Percentiles rank a stretch among this genome's conserved stretches.
These are phyloP conservation scores for Collybia mongolica DNA, from an alignment of 768 basidiomycete genomes.

Conservation along the genomic window DNA sequence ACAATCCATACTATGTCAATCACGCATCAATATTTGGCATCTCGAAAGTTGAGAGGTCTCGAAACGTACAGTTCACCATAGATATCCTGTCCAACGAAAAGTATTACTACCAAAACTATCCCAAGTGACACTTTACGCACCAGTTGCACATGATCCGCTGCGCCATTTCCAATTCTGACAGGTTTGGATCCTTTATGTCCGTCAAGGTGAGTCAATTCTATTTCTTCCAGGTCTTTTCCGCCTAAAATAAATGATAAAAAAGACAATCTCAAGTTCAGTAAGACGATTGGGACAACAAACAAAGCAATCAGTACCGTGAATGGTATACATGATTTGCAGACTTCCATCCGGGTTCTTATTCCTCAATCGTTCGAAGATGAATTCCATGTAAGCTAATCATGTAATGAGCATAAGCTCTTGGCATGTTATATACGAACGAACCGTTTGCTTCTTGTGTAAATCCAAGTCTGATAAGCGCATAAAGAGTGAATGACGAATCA, in stretches of 20 bases:
- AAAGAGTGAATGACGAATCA: constrained; percentile 95
- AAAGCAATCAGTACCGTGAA: constrained; percentile 58
- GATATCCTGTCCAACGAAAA: constrained; percentile 69
- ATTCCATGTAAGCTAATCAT: constrained; percentile 78
- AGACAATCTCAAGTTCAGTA: neutral
- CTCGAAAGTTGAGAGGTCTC: neutral
- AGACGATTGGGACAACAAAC: neutral
- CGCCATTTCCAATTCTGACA: constrained; percentile 93
- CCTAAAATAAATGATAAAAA: constrained; percentile 31
- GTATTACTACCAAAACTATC: neutral
- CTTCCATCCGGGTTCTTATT: constrained; percentile 89
- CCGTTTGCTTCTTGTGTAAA: constrained; percentile 92
- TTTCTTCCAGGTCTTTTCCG: constrained; percentile 78
- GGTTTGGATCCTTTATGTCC: constrained; percentile 86
- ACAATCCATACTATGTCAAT: constrained; percentile 76
- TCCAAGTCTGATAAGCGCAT: constrained; percentile 90
- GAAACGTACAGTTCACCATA: constrained; percentile 83
- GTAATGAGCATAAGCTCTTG: constrained; percentile 2
- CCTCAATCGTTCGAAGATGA: constrained; percentile 81
- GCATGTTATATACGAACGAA: constrained; percentile 26
- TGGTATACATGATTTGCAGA: constrained; percentile 96
- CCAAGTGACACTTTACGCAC: constrained; percentile 33
- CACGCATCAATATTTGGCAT: neutral
- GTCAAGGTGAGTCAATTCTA: constrained; percentile 83
- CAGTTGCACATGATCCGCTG: constrained; percentile 89